Conservation (phyloP, 2,329 filamentous ascomycete genomes). For the Zymoseptoria ardabiliae region DNA sequence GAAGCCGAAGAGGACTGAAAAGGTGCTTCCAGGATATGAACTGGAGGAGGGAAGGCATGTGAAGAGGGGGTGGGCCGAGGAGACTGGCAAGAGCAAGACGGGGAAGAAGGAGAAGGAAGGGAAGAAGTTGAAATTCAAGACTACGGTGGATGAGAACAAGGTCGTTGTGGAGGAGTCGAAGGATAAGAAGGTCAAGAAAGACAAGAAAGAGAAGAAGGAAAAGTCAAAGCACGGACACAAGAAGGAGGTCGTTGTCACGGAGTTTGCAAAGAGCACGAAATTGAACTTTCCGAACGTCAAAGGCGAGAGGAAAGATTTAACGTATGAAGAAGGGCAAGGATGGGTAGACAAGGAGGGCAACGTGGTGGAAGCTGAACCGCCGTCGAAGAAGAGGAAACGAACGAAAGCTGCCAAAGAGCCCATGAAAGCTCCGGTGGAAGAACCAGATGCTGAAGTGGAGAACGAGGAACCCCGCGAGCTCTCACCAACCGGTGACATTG, state of each 20-base stretch:
- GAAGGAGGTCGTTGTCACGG: conserved; percentile 66
- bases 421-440: conserved; percentile 1
- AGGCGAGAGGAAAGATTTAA: conserved; percentile 37
- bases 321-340: conserved; percentile 76
- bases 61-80: conserved; percentile 81
- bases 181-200: conserved; percentile 56
- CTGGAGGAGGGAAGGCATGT: conserved; percentile 69
- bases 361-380: conserved; percentile 55
- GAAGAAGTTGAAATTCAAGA: conserved; percentile 78
- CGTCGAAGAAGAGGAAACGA: conserved; percentile 28
- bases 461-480: conserved; percentile 2
- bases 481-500: background rate
- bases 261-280: conserved; percentile 79
- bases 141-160: conserved; percentile 54
- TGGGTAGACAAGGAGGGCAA: conserved; percentile 79
- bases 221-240: conserved; percentile 44
- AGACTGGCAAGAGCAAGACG: conserved; percentile 25
- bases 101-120: conserved; percentile 54
- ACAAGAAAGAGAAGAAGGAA: conserved; percentile 46
- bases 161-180: conserved; percentile 59
- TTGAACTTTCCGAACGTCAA: conserved; percentile 40
- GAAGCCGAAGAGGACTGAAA: conserved; percentile 38
- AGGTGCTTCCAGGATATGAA: conserved; percentile 58
- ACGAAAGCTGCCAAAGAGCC: conserved; percentile 9
- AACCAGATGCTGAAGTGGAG: conserved; percentile 8